Percentiles rank a stretch among this genome's conserved stretches.
phyloP scores from a whole-genome alignment of 768 basidiomycete genomes.

The Kwoniella mangroviensis region DNA sequence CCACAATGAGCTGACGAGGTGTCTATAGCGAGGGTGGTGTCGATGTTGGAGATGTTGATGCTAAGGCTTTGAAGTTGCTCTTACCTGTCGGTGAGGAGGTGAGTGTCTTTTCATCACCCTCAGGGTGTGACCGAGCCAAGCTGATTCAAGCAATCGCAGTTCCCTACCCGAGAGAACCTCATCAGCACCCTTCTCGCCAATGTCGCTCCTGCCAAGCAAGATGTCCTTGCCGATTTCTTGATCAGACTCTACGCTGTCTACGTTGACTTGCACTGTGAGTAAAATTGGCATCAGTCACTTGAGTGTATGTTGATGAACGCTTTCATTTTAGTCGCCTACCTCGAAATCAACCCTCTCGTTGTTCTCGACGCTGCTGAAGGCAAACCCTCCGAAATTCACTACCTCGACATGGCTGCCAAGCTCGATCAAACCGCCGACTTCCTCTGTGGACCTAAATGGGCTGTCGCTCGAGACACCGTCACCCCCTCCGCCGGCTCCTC shows the following conservation, averaged over 20 bases:
- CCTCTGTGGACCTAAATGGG: constrained; percentile 98
- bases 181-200: constrained; percentile 75
- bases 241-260: constrained; percentile 94
- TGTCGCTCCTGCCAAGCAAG: constrained; percentile 81
- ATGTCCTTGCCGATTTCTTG: constrained; percentile 92
- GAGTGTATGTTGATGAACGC: constrained; percentile 3
- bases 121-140: no score
- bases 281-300: no score
- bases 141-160: constrained; percentile 51
- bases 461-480: constrained; percentile 87
- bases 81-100: constrained; percentile 70
- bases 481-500: constrained; percentile 66
- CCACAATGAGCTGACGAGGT: constrained; percentile 22
- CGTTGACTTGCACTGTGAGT: constrained; percentile 85
- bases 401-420: constrained; percentile 99
- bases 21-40: constrained; percentile 80
- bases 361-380: constrained; percentile 79
- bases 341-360: constrained; percentile 98
- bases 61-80: constrained; percentile 88
- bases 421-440: constrained; percentile 99
- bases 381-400: constrained; percentile 79
- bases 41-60: constrained; percentile 96
- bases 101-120: no score
- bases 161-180: constrained; percentile 82
- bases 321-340: constrained; percentile 73